Base-by-base conservation (phyloP, 169 alveolate genomes). In the Fabrea salina region DNA sequence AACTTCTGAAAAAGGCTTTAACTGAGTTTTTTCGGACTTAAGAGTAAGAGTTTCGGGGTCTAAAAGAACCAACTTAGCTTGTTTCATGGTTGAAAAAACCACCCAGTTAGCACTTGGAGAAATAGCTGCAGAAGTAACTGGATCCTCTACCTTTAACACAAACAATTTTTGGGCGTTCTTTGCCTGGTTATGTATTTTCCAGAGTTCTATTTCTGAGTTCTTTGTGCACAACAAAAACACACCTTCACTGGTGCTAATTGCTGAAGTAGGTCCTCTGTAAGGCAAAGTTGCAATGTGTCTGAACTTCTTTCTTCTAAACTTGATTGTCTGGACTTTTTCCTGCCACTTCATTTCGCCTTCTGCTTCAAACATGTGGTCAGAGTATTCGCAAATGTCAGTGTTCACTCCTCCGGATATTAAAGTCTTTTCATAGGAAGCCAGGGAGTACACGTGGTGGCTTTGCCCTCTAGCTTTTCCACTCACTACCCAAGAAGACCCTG, bases 351-450 rank as follows among this genome's bases (percentile, higher is more conserved):
- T 11, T 41, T 22, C 35, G n/a, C 78, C 78, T 43, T 37, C 50
- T 2, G 27, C 25, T 22, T 43, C 59, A 44, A 68, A 68, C 22
- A 37, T 1, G 11, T 68, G 64, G 0, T 13, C 64, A 30, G 59
- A 11, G 4, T 68, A 68, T 2, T 41, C 66, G 44, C 78, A 68
- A 40, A 68, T 68, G 4, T 68, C 78, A 27, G 64, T 68, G 8
- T 57, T 68, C 2, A 68, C 78, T 1, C 78, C 78, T 2, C 78
- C 78, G 40, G 78, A 68, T 25, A 68, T 16, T 41, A 68, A 40
- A 40, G 16, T 68, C 19, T 33, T 33, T 13, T 68, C n/a, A 44
- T 11, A 37, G 1, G 16, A n/a, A n/a, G 57, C 78, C 13, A 68
- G 1, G 19, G 27, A 13, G n/a, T 43, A 11, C 39, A 68, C 39